These are phyloP conservation scores for Oryza australiensis DNA, from an alignment of 176 grass and related monocot species.

Conservation along the genomic window DNA sequence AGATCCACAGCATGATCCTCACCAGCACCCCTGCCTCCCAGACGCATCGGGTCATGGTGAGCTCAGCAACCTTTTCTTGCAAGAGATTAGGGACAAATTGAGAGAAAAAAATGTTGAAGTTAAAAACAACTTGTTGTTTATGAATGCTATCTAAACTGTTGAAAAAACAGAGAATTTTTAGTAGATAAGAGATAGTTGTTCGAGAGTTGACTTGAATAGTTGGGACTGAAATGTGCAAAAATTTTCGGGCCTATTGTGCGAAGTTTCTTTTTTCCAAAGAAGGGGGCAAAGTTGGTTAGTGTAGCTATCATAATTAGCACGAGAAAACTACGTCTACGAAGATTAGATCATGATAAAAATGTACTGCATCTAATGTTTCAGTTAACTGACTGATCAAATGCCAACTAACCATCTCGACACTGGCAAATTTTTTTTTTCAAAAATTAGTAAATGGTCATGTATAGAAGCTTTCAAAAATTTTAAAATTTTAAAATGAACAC, in stretches of 20 bases:
- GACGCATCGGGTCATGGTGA: conserved; percentile 34
- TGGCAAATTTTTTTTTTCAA: too few species aligned
- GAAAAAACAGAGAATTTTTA: not conserved
- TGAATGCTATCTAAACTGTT: not conserved
- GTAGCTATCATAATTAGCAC: not conserved
- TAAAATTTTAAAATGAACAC: not conserved
- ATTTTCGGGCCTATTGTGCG: not conserved
- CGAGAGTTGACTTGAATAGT: not conserved
- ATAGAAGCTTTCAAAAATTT: too few species aligned
- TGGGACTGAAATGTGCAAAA: not conserved
- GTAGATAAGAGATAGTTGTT: not conserved
- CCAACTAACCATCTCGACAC: too few species aligned
- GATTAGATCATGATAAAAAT: not conserved
- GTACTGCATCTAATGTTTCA: too few species aligned
- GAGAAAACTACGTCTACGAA: not conserved
- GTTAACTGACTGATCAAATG: too few species aligned
- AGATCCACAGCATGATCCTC: conserved; percentile 50
- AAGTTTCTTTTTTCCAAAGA: not conserved
- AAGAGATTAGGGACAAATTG: not conserved
- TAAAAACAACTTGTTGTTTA: not conserved
- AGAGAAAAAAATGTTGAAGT: not conserved
- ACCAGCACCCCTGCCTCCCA: conserved; percentile 48
- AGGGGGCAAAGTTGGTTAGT: not conserved
- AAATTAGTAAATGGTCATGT: too few species aligned
- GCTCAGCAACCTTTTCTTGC: conserved; percentile 56